Percentiles rank a stretch among this genome's conserved stretches.
These are phyloP conservation scores for Apiotrichum montevideense DNA, from an alignment of 1,284 basidiomycete genomes.

Conservation along the genomic window DNA sequence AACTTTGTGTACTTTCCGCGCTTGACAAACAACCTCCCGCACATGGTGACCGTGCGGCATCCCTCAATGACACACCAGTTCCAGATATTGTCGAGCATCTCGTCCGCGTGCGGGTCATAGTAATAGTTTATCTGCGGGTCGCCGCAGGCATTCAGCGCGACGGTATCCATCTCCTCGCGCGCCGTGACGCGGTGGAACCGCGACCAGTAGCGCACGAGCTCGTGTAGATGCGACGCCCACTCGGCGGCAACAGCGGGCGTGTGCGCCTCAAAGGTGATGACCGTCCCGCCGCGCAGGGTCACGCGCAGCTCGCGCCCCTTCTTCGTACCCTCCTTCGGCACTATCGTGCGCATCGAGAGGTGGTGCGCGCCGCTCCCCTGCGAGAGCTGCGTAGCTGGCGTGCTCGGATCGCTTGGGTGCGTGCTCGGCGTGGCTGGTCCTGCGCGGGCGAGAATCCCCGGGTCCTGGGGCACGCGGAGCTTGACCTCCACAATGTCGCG, in stretches of 20 bases:
- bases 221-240: slow-evolving; percentile 35
- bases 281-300: slow-evolving; percentile 10
- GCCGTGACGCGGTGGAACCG: slow-evolving; percentile 40
- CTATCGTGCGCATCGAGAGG: background rate
- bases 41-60: slow-evolving; percentile 33
- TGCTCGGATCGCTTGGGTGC: background rate
- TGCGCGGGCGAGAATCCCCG: no score
- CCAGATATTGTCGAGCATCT: slow-evolving; percentile 30
- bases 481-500: slow-evolving; percentile 27
- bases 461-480: slow-evolving; percentile 2
- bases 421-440: no score
- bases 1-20: slow-evolving; percentile 34
- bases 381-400: background rate
- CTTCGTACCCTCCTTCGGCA: slow-evolving; percentile 5
- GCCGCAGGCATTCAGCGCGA: background rate
- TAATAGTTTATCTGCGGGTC: background rate
- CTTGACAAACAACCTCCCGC: slow-evolving; percentile 38
- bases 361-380: background rate
- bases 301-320: slow-evolving; percentile 29
- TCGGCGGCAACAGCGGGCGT: slow-evolving; percentile 30
- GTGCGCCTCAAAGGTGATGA: slow-evolving; percentile 20
- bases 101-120: background rate
- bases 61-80: slow-evolving; percentile 44
- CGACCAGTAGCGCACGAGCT: slow-evolving; percentile 37
- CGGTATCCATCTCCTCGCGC: slow-evolving; percentile 39